Conservation (phyloP, 2,329 filamentous ascomycete species). For the Penicillium sp. region DNA sequence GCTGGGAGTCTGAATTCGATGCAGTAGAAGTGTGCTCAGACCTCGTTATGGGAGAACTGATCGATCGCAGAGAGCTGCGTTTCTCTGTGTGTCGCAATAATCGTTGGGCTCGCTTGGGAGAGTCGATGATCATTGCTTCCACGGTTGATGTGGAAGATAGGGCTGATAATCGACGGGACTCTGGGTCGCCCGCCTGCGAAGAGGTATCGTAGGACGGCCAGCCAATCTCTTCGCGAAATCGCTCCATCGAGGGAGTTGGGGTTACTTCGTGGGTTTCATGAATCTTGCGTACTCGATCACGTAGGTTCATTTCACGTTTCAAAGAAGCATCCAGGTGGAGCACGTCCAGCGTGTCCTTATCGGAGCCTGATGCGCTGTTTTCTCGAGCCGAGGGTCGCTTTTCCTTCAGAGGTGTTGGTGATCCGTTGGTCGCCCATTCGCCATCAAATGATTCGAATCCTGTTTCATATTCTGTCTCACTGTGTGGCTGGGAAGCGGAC, state of each 20-base stretch:
- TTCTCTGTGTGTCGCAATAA: conserved; percentile 57
- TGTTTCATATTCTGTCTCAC: conserved; percentile 39
- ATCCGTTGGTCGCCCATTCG: conserved; percentile 49
- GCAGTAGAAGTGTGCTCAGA: conserved; percentile 49
- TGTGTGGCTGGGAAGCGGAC: conserved; percentile 12
- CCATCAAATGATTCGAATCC: conserved; percentile 59
- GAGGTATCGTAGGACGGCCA: conserved; percentile 46
- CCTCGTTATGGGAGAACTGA: conserved; percentile 44
- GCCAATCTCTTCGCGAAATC: conserved; percentile 51
- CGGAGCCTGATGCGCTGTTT: neutral
- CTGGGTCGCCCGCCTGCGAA: conserved; percentile 27
- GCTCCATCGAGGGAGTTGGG: conserved; percentile 46
- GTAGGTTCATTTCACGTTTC: conserved; percentile 32
- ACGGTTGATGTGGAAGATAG: conserved; percentile 57
- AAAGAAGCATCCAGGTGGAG: conserved; percentile 22
- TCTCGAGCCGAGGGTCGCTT: conserved; percentile 6
- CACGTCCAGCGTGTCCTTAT: conserved; percentile 13
- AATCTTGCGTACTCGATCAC: conserved; percentile 33
- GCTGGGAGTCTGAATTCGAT: conserved; percentile 46
- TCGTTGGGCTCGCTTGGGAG: conserved; percentile 46
- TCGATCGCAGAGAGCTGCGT: conserved; percentile 53
- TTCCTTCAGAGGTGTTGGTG: conserved; percentile 14
- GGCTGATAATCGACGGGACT: conserved; percentile 48
- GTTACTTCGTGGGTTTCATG: conserved; percentile 26
- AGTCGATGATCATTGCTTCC: conserved; percentile 57